Percentiles rank a stretch among this genome's conserved stretches.
phyloP scores from a whole-genome alignment of 768 basidiomycete species.

The Tylopilus sp. region DNA sequence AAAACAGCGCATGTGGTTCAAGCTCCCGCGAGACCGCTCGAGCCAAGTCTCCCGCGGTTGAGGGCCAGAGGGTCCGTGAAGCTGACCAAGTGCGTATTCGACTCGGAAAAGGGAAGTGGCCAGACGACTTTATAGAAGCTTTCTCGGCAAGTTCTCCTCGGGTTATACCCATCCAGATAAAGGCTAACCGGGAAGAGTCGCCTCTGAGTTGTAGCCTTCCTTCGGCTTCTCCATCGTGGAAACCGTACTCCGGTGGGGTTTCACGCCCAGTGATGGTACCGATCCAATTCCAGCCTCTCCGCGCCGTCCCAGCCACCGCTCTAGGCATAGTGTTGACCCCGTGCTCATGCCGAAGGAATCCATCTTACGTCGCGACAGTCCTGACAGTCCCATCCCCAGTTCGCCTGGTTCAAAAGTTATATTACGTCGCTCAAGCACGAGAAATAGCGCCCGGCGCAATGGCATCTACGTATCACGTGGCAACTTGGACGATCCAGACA shows the following conservation, averaged over 20 bases:
- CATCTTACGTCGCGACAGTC: conserved; percentile 53
- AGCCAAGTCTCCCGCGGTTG: conserved; percentile 16
- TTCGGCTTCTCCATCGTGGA: conserved; percentile 48
- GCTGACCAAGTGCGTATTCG: conserved; percentile 42
- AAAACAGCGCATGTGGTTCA: conserved; percentile 47
- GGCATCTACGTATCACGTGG: conserved; percentile 45
- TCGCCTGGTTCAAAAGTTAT: conserved; percentile 42
- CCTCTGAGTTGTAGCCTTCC: conserved; percentile 31
- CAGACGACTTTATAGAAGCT: conserved; percentile 72
- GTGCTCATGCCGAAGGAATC: conserved; percentile 49
- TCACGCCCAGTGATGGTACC: conserved; percentile 43
- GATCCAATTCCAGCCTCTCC: conserved; percentile 38
- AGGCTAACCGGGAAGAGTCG: conserved; percentile 21
- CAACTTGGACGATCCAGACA: conserved; percentile 32
- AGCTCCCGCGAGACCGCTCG: conserved; percentile 36
- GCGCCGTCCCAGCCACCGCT: conserved; percentile 59
- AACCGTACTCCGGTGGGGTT: conserved; percentile 50
- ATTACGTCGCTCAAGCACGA: conserved; percentile 58
- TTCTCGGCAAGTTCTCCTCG: conserved; percentile 38
- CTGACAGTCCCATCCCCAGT: conserved; percentile 43
- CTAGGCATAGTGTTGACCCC: conserved; percentile 61
- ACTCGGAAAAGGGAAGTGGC: conserved; percentile 79
- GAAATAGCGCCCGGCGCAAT: conserved; percentile 43
- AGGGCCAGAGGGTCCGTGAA: conserved; percentile 23
- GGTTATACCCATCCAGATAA: conserved; percentile 27